Percentiles rank a stretch among this genome's conserved stretches.
phyloP scores from a whole-genome alignment of 2,329 filamentous ascomycete genomes.

The Ceratocystis eucalypticola region DNA sequence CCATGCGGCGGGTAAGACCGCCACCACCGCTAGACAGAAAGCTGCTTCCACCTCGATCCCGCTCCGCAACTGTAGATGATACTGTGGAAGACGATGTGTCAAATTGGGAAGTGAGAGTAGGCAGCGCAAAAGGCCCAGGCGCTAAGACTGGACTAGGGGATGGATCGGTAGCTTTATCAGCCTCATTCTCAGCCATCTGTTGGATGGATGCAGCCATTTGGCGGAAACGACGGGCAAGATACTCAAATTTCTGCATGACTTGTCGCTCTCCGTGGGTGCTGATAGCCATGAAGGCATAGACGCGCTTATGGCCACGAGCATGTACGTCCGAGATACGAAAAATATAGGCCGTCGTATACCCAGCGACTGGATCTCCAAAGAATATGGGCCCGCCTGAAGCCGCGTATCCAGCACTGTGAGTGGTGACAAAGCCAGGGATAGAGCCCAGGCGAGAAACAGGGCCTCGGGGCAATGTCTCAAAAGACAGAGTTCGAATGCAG shows the following conservation, averaged over 20 bases:
- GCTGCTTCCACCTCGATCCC: conserved; percentile 33
- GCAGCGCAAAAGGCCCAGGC: conserved; percentile 24
- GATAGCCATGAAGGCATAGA: conserved; percentile 53
- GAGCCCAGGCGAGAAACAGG: conserved; percentile 29
- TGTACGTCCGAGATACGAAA: conserved; percentile 56
- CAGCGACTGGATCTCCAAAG: conserved; percentile 50
- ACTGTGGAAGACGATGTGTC: conserved; percentile 22
- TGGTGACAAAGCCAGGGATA: conserved; percentile 37
- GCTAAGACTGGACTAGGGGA: conserved; percentile 28
- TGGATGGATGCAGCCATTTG: conserved; percentile 54
- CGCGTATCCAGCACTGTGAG: conserved; percentile 39
- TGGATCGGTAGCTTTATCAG: conserved; percentile 39
- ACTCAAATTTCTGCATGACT: conserved; percentile 52
- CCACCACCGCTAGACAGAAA: conserved; percentile 41
- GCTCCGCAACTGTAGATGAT: not conserved
- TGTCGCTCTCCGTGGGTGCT: conserved; percentile 51
- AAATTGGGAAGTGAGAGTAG: conserved; percentile 24
- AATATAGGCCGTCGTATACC: conserved; percentile 57
- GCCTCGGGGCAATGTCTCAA: conserved; percentile 49
- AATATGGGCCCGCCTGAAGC: conserved; percentile 53
- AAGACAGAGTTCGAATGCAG: conserved; percentile 51
- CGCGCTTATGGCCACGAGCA: conserved; percentile 53
- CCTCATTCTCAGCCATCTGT: conserved; percentile 48
- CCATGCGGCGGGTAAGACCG: conserved; percentile 45
- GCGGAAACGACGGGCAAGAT: conserved; percentile 48